Evolutionary conservation across 176 grass and related monocot genomes (phyloP).

Genomic region (Cocos nucifera): DNA sequence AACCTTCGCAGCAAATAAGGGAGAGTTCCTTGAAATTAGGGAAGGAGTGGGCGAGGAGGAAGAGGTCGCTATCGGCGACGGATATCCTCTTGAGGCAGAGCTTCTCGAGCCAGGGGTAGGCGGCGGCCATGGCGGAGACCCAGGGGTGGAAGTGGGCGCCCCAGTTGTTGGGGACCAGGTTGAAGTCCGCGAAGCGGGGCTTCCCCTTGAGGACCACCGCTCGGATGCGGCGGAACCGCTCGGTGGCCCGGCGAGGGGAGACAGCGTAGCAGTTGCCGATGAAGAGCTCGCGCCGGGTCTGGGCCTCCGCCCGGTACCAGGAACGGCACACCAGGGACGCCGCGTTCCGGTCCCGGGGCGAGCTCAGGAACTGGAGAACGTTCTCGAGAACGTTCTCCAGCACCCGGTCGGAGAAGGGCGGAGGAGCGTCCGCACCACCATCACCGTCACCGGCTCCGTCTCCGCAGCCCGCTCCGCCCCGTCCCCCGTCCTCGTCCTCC

Average conservation of each 20-base stretch:
- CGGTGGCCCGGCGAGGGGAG: conserved; percentile 9
- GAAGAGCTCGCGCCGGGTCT: conserved; percentile 42
- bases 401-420: conserved; percentile 30
- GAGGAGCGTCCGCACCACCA: not conserved
- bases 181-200: conserved; percentile 63
- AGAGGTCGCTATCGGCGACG: conserved; percentile 40
- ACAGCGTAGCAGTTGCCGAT: conserved; percentile 63
- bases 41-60: conserved; percentile 31
- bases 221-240: conserved; percentile 27
- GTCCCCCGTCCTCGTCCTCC: conserved; percentile 2
- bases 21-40: conserved; percentile 41
- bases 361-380: conserved; percentile 48
- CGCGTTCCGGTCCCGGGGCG: conserved; percentile 36
- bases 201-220: conserved; percentile 58
- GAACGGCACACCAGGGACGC: conserved; percentile 45
- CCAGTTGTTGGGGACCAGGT: conserved; percentile 43
- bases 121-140: conserved; percentile 23
- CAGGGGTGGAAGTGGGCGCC: conserved; percentile 45
- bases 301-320: conserved; percentile 49
- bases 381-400: conserved; percentile 60
- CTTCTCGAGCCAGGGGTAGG: conserved; percentile 42
- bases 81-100: conserved; percentile 63
- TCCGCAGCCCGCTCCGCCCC: not conserved
- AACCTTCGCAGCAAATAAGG: conserved; percentile 48
- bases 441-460: not conserved